Percentiles rank a stretch among this genome's conserved stretches.
Evolutionary conservation across 306 rosid genomes (phyloP).

Genomic region (Cucumis melo): DNA sequence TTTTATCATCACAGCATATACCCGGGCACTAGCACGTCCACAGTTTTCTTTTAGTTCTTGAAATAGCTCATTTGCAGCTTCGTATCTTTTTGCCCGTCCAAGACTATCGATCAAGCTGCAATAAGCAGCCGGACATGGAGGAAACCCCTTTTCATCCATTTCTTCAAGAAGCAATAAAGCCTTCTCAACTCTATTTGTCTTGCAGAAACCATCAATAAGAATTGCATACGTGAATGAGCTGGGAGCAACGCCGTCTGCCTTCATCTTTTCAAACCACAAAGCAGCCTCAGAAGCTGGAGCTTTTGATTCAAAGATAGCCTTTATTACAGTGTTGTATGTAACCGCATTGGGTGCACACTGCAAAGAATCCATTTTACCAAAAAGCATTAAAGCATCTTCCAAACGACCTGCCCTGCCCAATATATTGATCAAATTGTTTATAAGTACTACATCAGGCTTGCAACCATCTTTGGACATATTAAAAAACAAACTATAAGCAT

Average conservation of each 20-base stretch:
- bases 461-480: conserved; percentile 57
- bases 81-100: conserved; percentile 80
- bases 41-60: conserved; percentile 85
- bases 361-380: conserved; percentile 48
- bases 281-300: conserved; percentile 52
- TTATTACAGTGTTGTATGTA: conserved; percentile 65
- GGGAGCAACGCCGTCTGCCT: conserved; percentile 47
- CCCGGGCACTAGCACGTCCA: conserved; percentile 77
- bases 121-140: conserved; percentile 93
- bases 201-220: conserved; percentile 84
- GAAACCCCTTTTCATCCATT: conserved; percentile 83
- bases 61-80: conserved; percentile 84
- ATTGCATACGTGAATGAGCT: conserved; percentile 85
- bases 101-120: conserved; percentile 91
- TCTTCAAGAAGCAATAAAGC: conserved; percentile 91
- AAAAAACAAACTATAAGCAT: conserved; percentile 38
- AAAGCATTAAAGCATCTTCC: conserved; percentile 45
- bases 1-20: conserved; percentile 93
- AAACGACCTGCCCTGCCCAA: conserved; percentile 56
- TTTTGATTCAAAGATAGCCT: conserved; percentile 57
- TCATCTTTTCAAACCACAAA: conserved; percentile 82
- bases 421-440: conserved; percentile 77
- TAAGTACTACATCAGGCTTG: conserved; percentile 64
- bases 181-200: conserved; percentile 74
- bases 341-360: conserved; percentile 62